phyloP scores from a whole-genome alignment of 495 filamentous ascomycete genomes.

The Aspergillus kassunensis region DNA sequence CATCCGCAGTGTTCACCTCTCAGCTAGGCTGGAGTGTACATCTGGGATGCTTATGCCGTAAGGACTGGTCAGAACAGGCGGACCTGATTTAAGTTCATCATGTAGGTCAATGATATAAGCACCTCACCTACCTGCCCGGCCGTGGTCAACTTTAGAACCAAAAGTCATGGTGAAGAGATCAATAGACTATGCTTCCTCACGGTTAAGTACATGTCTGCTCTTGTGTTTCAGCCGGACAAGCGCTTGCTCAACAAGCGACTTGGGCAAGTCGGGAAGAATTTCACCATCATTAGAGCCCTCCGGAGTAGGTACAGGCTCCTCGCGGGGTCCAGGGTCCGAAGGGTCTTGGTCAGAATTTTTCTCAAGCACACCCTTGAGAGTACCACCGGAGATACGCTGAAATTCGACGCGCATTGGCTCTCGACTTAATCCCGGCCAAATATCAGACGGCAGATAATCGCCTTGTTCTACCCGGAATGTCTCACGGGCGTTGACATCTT shows the following conservation, averaged over 20 bases:
- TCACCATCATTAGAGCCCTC: constrained; percentile 32
- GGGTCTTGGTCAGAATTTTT: constrained; percentile 5
- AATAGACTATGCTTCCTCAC: neutral
- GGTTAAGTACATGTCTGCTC: constrained; percentile 13
- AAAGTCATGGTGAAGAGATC: neutral
- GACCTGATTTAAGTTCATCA: constrained; percentile 33
- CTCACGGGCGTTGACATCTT: constrained; percentile 71
- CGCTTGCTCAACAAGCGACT: constrained; percentile 53
- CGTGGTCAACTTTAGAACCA: neutral
- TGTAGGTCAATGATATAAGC: constrained; percentile 15
- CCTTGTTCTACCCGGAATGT: constrained; percentile 77
- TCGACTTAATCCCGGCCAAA: constrained; percentile 74
- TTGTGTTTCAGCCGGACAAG: constrained; percentile 35
- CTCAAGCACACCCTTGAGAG: constrained; percentile 22
- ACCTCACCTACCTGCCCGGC: neutral
- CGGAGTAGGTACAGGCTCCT: neutral
- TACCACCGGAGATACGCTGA: constrained; percentile 35
- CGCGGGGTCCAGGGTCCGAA: constrained; percentile 7
- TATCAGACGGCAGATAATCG: constrained; percentile 80
- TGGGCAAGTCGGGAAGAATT: constrained; percentile 51
- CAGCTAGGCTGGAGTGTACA: constrained; percentile 30
- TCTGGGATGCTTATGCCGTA: constrained; percentile 12
- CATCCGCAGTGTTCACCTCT: constrained; percentile 32
- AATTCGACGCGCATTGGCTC: constrained; percentile 58
- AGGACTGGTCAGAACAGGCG: constrained; percentile 17